A percentile compares a stretch with the other conserved stretches of the same genome.
phyloP scores from a whole-genome alignment of 768 basidiomycete genomes.

The Asterophora lycoperdoides region DNA sequence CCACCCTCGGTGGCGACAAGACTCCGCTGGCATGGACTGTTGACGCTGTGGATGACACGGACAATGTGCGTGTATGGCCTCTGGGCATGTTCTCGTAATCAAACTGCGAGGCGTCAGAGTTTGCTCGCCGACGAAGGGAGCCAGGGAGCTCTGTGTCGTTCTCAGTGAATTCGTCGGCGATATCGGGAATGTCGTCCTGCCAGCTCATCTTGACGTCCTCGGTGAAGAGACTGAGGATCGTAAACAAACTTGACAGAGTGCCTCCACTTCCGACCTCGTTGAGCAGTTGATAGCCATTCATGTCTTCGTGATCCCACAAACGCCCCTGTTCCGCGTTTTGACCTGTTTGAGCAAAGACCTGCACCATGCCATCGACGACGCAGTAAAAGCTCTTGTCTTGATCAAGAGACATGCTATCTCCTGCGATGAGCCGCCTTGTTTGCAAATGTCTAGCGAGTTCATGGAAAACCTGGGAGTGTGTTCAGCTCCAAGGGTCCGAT shows the following conservation, averaged over 20 bases:
- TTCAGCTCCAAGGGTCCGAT: background rate
- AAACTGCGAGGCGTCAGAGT: slow-evolving; percentile 65
- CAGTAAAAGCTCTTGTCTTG: slow-evolving; percentile 96
- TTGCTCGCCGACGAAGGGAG: slow-evolving; percentile 35
- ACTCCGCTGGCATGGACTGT: slow-evolving; percentile 53
- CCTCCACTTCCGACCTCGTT: slow-evolving; percentile 97
- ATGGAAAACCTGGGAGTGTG: slow-evolving; percentile 73
- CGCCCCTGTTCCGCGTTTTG: slow-evolving; percentile 47
- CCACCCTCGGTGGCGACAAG: slow-evolving; percentile 22
- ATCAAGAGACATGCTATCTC: slow-evolving; percentile 88
- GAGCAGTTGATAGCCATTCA: slow-evolving; percentile 93
- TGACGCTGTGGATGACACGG: slow-evolving; percentile 64
- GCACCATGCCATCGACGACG: slow-evolving; percentile 95
- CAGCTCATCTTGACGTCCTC: slow-evolving; percentile 91
- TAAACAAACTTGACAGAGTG: slow-evolving; percentile 93
- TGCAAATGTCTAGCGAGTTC: slow-evolving; percentile 95
- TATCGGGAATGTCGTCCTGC: slow-evolving; percentile 58
- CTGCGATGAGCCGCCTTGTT: slow-evolving; percentile 91
- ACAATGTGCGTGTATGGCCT: slow-evolving; percentile 43
- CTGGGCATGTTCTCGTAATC: slow-evolving; percentile 36
- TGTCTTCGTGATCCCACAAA: slow-evolving; percentile 77
- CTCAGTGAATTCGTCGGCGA: slow-evolving; percentile 23
- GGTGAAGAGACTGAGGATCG: slow-evolving; percentile 94
- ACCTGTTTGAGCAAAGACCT: slow-evolving; percentile 80
- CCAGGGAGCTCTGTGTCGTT: slow-evolving; percentile 20